Base-by-base conservation (phyloP, 371 early-diverging fungal species). In the Syncephalastrum contaminatum region DNA sequence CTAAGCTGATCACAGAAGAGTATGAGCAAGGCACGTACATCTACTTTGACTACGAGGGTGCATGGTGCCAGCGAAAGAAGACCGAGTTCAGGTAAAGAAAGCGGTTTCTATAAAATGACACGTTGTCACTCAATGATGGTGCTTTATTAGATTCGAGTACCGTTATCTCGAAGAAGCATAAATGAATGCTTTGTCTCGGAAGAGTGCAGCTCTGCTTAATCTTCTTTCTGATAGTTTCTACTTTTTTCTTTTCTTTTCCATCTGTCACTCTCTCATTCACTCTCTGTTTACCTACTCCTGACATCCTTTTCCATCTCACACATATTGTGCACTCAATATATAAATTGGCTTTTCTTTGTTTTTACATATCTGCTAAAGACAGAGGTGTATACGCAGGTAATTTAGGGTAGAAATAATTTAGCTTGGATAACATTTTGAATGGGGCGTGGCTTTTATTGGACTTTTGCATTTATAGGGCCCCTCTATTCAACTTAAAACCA, bases 11-110 rank as follows among this genome's bases (percentile, higher is more conserved):
- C 53, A 99, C 96, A 15, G 96, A 97, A 51, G 96, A 97, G 66
- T 98, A 93, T 81, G 99, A 99, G 71, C 91, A 94, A 71, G 99
- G 99, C 16, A 95, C 98, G 7, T 99, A 98, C 67, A 85, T 98
- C 46, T 99, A 97, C 77, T 99, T 99, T 80, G 99, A 99, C 70
- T 98, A 95, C 68, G 99, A 99, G 66, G 93, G 91, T 14, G 88
- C 94, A 40, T 99, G 99, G 99, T 93, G 93, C 67, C 98, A 96
- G 68, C 85, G 96, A 58, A 98, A 97, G 70, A 99, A 98, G 82
- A 84, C 84, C 21, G 96, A 97, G 55, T 99, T 99, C 74, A 84
- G 81, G 87, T 87, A 73, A 54, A n/a, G n/a, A n/a, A n/a, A n/a
- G n/a, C n/a, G n/a, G n/a, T n/a, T n/a, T n/a, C n/a, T n/a, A n/a